Evolutionary conservation across 2,329 filamentous ascomycete genomes (phyloP).

Genomic region (Hypoxylon rubiginosum): DNA sequence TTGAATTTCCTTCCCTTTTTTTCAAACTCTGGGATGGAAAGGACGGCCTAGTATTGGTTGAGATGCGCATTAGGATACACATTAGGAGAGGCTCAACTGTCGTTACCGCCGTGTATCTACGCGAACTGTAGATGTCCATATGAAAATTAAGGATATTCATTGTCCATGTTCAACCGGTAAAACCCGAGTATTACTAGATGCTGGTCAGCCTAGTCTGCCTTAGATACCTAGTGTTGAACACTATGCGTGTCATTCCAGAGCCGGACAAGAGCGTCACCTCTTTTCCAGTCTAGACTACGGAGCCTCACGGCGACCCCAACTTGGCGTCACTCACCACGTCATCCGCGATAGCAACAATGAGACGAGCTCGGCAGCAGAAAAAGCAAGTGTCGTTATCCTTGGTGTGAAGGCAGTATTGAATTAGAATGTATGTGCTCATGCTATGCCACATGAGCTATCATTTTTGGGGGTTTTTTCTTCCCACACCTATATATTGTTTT

Average conservation of each 20-base stretch:
- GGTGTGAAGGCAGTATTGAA: neutral
- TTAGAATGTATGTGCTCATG: constrained; percentile 30
- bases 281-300: neutral
- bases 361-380: constrained; percentile 4
- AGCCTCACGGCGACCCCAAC: constrained; percentile 1
- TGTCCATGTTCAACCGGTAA: constrained; percentile 10
- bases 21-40: constrained; percentile 11
- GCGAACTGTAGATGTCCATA: constrained; percentile 36
- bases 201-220: neutral
- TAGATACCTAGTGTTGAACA: neutral
- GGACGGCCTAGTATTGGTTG: constrained; percentile 17
- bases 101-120: constrained; percentile 38
- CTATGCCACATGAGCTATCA: constrained; percentile 38
- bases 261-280: neutral
- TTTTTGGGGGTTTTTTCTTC: constrained; percentile 14
- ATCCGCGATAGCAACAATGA: constrained; percentile 13
- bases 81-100: constrained; percentile 33
- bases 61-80: constrained; percentile 22
- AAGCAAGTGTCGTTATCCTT: constrained; percentile 10
- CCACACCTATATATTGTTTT: constrained; percentile 1
- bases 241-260: constrained; percentile 6
- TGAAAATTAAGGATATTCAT: constrained; percentile 14
- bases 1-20: constrained; percentile 20
- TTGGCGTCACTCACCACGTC: constrained; percentile 9
- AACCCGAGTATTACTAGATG: neutral